Percentiles rank a stretch among this genome's conserved stretches.
phyloP scores from a whole-genome alignment of 768 basidiomycete genomes.

The Pulveroboletus ravenelii region DNA sequence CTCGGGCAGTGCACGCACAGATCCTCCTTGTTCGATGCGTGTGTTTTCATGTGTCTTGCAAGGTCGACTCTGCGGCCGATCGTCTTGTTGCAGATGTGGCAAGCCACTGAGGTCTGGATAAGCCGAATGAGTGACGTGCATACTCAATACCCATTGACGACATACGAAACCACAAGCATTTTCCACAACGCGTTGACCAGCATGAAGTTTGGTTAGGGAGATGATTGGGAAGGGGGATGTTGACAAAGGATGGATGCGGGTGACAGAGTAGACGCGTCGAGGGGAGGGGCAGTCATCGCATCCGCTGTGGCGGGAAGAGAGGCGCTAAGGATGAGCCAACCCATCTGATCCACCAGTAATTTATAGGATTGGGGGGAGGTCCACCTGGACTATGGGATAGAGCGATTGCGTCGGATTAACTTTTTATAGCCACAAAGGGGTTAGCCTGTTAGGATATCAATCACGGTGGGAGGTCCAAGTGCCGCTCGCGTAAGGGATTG shows the following conservation, averaged over 20 bases:
- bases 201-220: background rate
- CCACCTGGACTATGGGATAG: slow-evolving; percentile 12
- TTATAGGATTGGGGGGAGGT: slow-evolving; percentile 15
- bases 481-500: background rate
- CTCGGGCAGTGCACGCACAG: slow-evolving; percentile 14
- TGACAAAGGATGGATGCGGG: background rate
- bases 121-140: background rate
- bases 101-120: slow-evolving; percentile 8
- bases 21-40: slow-evolving; percentile 18
- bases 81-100: slow-evolving; percentile 9
- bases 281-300: background rate
- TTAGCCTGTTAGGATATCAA: slow-evolving; percentile 23
- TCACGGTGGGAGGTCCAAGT: slow-evolving; percentile 10
- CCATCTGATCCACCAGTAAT: slow-evolving; percentile 9
- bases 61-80: slow-evolving; percentile 27
- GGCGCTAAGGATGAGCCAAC: background rate
- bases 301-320: background rate
- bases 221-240: background rate
- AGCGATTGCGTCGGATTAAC: slow-evolving; percentile 26
- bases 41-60: slow-evolving; percentile 23
- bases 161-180: slow-evolving; percentile 6
- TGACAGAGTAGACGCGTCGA: background rate
- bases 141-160: background rate
- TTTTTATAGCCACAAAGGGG: slow-evolving; percentile 15
- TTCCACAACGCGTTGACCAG: background rate